These are phyloP conservation scores for Thermothelomyces thermophilus DNA, from an alignment of 2,329 filamentous ascomycete genomes.

Conservation along the genomic window DNA sequence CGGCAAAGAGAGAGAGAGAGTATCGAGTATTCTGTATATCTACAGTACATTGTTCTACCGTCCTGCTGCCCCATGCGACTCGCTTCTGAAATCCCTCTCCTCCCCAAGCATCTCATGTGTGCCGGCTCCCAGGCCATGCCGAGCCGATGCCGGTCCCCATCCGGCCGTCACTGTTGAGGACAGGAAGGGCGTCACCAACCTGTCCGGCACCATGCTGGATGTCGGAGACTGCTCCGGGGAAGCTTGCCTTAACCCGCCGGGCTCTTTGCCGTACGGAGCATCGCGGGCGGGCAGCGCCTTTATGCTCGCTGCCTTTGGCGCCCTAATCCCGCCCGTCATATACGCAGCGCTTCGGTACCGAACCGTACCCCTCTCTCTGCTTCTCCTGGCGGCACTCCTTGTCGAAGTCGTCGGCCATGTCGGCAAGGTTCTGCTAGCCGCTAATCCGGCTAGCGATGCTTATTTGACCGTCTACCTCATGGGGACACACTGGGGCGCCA, in stretches of 20 bases:
- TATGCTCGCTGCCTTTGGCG: constrained; percentile 25
- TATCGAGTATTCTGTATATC: too few relatives aligned
- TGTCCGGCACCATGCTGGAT: constrained; percentile 16
- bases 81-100: too few relatives aligned
- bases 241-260: constrained; percentile 19
- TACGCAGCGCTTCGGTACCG: constrained; percentile 23
- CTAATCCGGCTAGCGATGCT: constrained; percentile 28
- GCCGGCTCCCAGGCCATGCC: background rate
- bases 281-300: constrained; percentile 23
- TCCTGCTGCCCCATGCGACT: background rate
- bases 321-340: constrained; percentile 23
- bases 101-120: background rate
- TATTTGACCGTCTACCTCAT: constrained; percentile 40
- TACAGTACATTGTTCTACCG: background rate
- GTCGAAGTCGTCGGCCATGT: constrained; percentile 42
- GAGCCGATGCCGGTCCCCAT: constrained; percentile 8
- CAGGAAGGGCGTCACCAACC: background rate
- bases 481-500: constrained; percentile 43
- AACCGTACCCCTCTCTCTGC: constrained; percentile 36
- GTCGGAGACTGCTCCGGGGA: constrained; percentile 21
- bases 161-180: constrained; percentile 1
- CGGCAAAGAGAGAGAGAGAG: too few relatives aligned
- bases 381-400: constrained; percentile 36
- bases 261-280: constrained; percentile 18
- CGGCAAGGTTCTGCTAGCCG: constrained; percentile 38